phyloP scores from a whole-genome alignment of 163 green algal genomes.

The Coccomyxa subellipsoidea region DNA sequence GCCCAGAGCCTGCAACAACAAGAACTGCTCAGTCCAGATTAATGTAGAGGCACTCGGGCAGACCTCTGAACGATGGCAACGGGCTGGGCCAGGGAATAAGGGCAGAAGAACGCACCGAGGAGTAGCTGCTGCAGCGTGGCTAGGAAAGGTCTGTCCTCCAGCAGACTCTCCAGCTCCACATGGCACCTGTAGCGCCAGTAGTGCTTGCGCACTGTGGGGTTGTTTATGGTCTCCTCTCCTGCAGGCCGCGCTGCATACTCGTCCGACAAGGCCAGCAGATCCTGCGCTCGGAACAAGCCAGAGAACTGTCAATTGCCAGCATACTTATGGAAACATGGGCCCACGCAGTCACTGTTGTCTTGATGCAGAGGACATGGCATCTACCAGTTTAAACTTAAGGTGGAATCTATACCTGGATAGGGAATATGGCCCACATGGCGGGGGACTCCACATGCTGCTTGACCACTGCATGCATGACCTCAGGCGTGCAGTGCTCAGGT shows the following conservation, averaged over 20 bases:
- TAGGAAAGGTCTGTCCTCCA: slow-evolving; percentile 13
- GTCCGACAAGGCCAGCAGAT: slow-evolving; percentile 64
- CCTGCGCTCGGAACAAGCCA: slow-evolving; percentile 29
- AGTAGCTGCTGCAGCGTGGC: slow-evolving; percentile 14
- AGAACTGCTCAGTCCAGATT: too few species aligned
- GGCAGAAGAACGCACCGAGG: slow-evolving; percentile 13
- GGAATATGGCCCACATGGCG: slow-evolving; percentile 81
- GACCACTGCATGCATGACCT: slow-evolving; percentile 72
- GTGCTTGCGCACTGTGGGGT: slow-evolving; percentile 88
- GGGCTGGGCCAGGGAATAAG: too few species aligned
- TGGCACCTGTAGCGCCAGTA: slow-evolving; percentile 76
- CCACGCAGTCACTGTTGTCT: too few species aligned
- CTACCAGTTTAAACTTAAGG: background rate
- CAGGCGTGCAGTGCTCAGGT: slow-evolving; percentile 59
- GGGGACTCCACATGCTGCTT: slow-evolving; percentile 83
- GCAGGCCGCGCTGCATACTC: slow-evolving; percentile 53
- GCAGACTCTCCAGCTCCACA: slow-evolving; percentile 13
- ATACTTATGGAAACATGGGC: too few species aligned
- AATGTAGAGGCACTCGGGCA: too few species aligned
- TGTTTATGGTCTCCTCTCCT: slow-evolving; percentile 91
- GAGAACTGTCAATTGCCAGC: background rate
- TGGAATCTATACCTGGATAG: slow-evolving; percentile 63
- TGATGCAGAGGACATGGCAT: background rate
- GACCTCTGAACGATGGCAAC: too few species aligned
- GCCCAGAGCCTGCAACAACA: background rate